Conservation (phyloP, 1,284 basidiomycete species). For the Anthracocystis walkeri region DNA sequence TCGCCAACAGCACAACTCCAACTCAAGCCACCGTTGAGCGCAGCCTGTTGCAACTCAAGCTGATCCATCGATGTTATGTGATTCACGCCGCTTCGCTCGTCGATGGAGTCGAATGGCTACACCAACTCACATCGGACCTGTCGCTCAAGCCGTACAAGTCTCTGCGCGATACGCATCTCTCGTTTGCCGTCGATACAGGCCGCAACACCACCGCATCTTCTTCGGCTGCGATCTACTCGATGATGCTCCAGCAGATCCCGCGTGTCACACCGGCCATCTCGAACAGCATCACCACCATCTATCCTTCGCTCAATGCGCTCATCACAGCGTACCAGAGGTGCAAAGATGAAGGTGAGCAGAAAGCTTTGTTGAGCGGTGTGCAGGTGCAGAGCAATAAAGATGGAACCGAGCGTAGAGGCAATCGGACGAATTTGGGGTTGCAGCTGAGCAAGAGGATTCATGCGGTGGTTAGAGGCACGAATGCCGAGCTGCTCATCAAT, state of each 20-base stretch:
- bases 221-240: constrained; percentile 17
- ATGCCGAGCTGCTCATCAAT: constrained; percentile 40
- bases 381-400: constrained; percentile 37
- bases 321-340: constrained; percentile 27
- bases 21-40: constrained; percentile 21
- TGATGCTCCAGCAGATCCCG: constrained; percentile 52
- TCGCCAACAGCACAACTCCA: neutral
- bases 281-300: constrained; percentile 31
- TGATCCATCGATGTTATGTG: constrained; percentile 43
- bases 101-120: constrained; percentile 46
- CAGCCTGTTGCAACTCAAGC: constrained; percentile 42
- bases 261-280: constrained; percentile 43
- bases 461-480: constrained; percentile 27
- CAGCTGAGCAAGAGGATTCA: constrained; percentile 44
- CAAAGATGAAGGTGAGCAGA: constrained; percentile 14
- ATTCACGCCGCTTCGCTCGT: constrained; percentile 40
- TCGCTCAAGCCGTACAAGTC: constrained; percentile 50
- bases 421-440: constrained; percentile 27
- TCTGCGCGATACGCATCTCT: constrained; percentile 42
- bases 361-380: constrained; percentile 14
- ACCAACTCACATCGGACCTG: constrained; percentile 37
- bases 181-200: constrained; percentile 43
- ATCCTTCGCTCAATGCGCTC: constrained; percentile 29
- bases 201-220: constrained; percentile 38
- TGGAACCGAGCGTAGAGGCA: constrained; percentile 31